phyloP scores from a whole-genome alignment of 768 basidiomycete genomes.

The Clitopilus hobsonii region DNA sequence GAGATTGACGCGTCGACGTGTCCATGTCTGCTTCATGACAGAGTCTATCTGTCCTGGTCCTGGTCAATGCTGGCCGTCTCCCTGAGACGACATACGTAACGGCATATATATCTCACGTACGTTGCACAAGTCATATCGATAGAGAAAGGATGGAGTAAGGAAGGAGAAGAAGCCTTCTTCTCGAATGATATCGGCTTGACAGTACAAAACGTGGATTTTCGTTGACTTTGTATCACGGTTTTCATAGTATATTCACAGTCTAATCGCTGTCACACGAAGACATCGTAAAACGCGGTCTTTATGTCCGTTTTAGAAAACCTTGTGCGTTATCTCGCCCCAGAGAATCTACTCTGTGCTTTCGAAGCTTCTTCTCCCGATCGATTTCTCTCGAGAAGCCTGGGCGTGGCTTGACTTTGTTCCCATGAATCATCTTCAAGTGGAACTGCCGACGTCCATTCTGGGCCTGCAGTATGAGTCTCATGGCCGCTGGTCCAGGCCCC shows the following conservation, averaged over 20 bases:
- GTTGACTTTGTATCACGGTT: neutral
- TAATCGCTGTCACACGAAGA: too few relatives aligned
- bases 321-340: neutral
- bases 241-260: neutral
- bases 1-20: neutral
- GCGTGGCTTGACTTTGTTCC: too few relatives aligned
- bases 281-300: neutral
- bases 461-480: too few relatives aligned
- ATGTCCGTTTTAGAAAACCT: neutral
- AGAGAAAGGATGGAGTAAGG: neutral
- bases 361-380: neutral
- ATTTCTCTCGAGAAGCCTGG: neutral
- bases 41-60: too few relatives aligned
- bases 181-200: neutral
- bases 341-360: neutral
- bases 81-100: too few relatives aligned
- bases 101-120: neutral
- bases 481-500: too few relatives aligned
- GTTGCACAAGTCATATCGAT: neutral
- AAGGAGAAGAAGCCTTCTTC: neutral
- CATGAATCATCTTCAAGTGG: too few relatives aligned
- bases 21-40: too few relatives aligned
- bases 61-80: too few relatives aligned
- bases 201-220: neutral
- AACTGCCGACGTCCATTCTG: neutral